These are phyloP conservation scores for Furcasterigmium sp. DNA, from an alignment of 2,329 filamentous ascomycete genomes.

Conservation along the genomic window DNA sequence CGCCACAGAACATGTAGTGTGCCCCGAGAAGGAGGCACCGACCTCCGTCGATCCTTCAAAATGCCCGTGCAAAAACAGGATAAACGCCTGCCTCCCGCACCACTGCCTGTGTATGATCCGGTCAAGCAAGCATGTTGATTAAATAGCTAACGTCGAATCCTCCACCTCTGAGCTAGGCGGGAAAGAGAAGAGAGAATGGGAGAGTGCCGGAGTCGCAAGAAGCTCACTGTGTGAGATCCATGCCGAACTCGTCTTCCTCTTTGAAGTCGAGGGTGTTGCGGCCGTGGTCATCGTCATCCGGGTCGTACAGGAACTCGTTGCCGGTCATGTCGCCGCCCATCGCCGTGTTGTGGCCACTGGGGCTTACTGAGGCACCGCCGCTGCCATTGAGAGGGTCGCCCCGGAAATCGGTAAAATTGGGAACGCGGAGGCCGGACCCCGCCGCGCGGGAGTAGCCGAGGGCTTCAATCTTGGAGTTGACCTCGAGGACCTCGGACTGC, in stretches of 20 bases:
- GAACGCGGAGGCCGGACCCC: constrained; percentile 83
- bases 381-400: constrained; percentile 65
- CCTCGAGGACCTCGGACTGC: constrained; percentile 86
- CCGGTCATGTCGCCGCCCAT: constrained; percentile 41
- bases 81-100: constrained; percentile 5
- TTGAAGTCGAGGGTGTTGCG: constrained; percentile 71
- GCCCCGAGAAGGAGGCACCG: no score
- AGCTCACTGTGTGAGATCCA: constrained; percentile 58
- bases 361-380: constrained; percentile 46
- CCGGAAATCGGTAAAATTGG: constrained; percentile 86
- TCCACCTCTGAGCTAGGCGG: background rate
- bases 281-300: constrained; percentile 67
- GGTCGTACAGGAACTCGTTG: constrained; percentile 61
- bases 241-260: constrained; percentile 89
- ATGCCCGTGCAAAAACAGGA: background rate
- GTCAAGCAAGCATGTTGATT: background rate
- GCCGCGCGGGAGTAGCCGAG: constrained; percentile 81
- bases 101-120: background rate
- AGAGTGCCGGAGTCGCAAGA: background rate
- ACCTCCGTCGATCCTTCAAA: no score
- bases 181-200: background rate
- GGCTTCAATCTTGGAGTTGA: constrained; percentile 77
- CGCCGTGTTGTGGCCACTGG: constrained; percentile 31
- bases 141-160: background rate
- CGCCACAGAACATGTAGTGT: background rate